Evolutionary conservation across 164 flowering plant species (phyloP), one percentile per base, ranked within the genome.

Genomic region (Brasenia schreberi): DNA sequence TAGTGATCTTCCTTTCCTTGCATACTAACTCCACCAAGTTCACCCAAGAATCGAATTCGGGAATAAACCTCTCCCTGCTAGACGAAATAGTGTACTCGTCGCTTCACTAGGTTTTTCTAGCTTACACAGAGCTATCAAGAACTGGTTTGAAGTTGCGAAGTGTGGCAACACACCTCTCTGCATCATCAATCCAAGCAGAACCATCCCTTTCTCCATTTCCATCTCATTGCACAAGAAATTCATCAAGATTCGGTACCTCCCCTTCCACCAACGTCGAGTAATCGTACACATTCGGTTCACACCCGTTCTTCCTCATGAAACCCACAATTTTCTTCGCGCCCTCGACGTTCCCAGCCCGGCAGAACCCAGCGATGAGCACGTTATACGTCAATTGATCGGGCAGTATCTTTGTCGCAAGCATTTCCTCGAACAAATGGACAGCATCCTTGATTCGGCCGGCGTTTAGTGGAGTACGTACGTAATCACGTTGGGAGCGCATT

Each of bases 311-410:
- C 76, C 71, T 83, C 96, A 91, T 89, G 65, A 89, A 91, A 18
- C 82, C 86, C 65, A 94, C 56, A 61, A 91, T 85, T 72, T 79
- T 84, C 72, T 45, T 72, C 0, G 99, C 97, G 65, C 79, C 76
- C 64, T 88, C 90, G 43, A 81, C 84, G 72, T 87, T 89, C 65
- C 94, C 96, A 7, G 56, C 78, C 42, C 72, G 81, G 71, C 92
- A 94, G 70, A 94, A 94, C 10, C 96, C 97, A 72, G 77, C 76
- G 23, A 94, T 89, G 75, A 91, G 68, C 63, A 80, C 73, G 75
- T 88, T 88, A 66, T 87, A 91, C 39, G 96, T 88, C 19, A 89
- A 66, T 0, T 82, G 79, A 75, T 94, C 99, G 0, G 99, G 97
- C 19, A 79, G 33, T 17, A 94, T 86, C 33, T 79, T 73, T 74